Percentiles rank a stretch among this genome's conserved stretches.
phyloP scores from a whole-genome alignment of 306 rosid species.

The Abrus precatorius region DNA sequence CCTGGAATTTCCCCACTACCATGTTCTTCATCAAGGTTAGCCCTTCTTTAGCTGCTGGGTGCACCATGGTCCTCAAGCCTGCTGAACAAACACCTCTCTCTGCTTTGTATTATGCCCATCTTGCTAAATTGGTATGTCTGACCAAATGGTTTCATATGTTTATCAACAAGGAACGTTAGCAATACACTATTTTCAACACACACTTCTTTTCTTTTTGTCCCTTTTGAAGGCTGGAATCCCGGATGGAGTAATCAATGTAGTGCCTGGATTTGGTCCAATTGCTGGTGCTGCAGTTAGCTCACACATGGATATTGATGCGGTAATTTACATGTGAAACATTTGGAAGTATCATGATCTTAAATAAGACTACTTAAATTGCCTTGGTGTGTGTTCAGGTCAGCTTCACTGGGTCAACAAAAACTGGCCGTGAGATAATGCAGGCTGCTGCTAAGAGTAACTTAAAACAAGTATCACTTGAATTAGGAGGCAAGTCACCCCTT shows the following conservation, averaged over 20 bases:
- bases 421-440: conserved; percentile 75
- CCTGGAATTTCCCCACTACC: conserved; percentile 77
- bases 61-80: conserved; percentile 87
- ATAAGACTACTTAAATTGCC: neutral
- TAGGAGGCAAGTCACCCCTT: conserved; percentile 92
- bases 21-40: conserved; percentile 62
- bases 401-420: conserved; percentile 82
- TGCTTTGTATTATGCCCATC: conserved; percentile 78
- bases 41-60: conserved; percentile 85
- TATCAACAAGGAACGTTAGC: neutral
- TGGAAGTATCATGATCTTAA: neutral
- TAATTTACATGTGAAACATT: conserved; percentile 36
- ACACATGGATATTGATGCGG: conserved; percentile 88
- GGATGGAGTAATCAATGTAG: conserved; percentile 81
- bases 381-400: conserved; percentile 60
- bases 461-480: conserved; percentile 76
- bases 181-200: too few species aligned
- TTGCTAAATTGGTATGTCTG: conserved; percentile 70
- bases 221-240: conserved; percentile 79
- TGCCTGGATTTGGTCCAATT: conserved; percentile 74
- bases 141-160: neutral
- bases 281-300: conserved; percentile 81
- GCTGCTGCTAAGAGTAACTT: conserved; percentile 85
- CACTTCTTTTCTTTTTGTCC: neutral
- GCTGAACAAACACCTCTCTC: conserved; percentile 92